A percentile compares a stretch with the other conserved stretches of the same genome.
Conservation (phyloP, 106 monocot genomes). For the Xerophyta viscosa region DNA sequence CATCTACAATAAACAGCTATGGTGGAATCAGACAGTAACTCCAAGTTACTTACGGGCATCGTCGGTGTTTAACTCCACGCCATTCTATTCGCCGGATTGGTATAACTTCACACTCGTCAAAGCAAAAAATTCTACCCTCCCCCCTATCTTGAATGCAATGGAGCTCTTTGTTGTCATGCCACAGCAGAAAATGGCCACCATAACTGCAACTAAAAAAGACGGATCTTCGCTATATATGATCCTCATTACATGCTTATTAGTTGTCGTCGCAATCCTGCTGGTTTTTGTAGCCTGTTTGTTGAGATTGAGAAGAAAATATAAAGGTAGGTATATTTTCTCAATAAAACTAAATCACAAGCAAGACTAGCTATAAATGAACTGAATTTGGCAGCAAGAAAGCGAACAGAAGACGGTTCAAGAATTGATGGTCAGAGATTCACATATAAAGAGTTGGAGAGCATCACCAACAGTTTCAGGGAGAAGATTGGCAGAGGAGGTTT, state of each 20-base stretch:
- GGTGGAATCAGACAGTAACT: background rate
- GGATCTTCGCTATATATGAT: constrained; percentile 1
- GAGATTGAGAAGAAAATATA: too few species aligned
- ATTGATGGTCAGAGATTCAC: constrained; percentile 27
- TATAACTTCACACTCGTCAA: background rate
- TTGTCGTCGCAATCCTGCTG: too few species aligned
- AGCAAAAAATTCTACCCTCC: constrained; percentile 1
- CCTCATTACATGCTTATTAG: constrained; percentile 1
- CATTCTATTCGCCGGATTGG: background rate
- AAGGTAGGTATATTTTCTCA: too few species aligned
- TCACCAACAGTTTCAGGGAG: constrained; percentile 32
- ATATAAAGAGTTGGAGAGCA: constrained; percentile 18
- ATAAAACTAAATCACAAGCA: too few species aligned
- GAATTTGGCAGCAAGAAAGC: too few species aligned
- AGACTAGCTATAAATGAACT: too few species aligned
- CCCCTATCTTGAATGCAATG: constrained; percentile 5
- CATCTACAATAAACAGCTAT: too few species aligned
- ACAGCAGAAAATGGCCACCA: too few species aligned
- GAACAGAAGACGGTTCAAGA: background rate
- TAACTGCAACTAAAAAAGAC: too few species aligned
- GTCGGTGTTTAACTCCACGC: background rate
- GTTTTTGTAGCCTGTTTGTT: too few species aligned
- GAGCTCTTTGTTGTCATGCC: constrained; percentile 2
- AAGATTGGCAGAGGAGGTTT: constrained; percentile 51
- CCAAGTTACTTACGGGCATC: background rate